These are phyloP conservation scores for Phytophthora kernoviae DNA, from an alignment of 352 stramenopile genomes.

Conservation along the genomic window DNA sequence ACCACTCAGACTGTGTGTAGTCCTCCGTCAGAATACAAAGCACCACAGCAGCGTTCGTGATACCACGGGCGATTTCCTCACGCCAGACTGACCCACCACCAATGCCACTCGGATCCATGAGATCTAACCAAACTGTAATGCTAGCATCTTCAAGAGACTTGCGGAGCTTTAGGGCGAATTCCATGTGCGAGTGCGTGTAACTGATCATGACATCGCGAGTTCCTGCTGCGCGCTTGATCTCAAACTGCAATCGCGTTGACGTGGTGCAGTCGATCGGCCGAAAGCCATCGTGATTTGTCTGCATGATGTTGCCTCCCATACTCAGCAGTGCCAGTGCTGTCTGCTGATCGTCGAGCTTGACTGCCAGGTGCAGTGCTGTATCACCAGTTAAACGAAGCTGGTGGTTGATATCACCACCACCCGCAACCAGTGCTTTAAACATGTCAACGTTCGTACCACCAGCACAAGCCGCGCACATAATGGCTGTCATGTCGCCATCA, in stretches of 20 bases:
- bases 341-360: conserved; percentile 80
- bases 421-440: conserved; percentile 69
- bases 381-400: conserved; percentile 69
- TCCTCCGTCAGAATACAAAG: conserved; percentile 83
- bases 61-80: conserved; percentile 79
- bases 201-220: conserved; percentile 87
- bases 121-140: conserved; percentile 82
- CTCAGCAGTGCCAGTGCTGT: conserved; percentile 75
- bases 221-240: conserved; percentile 75
- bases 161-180: conserved; percentile 80
- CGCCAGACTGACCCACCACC: conserved; percentile 77
- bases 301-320: conserved; percentile 79
- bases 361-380: conserved; percentile 76
- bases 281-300: conserved; percentile 65
- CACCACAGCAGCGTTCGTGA: conserved; percentile 72
- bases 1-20: conserved; percentile 81
- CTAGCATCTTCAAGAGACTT: conserved; percentile 69
- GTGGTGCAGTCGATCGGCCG: conserved; percentile 79
- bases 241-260: conserved; percentile 74
- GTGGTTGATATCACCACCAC: conserved; percentile 77
- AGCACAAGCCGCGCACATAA: conserved; percentile 76
- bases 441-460: conserved; percentile 68
- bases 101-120: conserved; percentile 87
- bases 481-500: conserved; percentile 75
- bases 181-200: conserved; percentile 82